A percentile compares a stretch with the other conserved stretches of the same genome.
Conservation (phyloP, 495 filamentous ascomycete species). For the Rhizodiscina lignyota region DNA sequence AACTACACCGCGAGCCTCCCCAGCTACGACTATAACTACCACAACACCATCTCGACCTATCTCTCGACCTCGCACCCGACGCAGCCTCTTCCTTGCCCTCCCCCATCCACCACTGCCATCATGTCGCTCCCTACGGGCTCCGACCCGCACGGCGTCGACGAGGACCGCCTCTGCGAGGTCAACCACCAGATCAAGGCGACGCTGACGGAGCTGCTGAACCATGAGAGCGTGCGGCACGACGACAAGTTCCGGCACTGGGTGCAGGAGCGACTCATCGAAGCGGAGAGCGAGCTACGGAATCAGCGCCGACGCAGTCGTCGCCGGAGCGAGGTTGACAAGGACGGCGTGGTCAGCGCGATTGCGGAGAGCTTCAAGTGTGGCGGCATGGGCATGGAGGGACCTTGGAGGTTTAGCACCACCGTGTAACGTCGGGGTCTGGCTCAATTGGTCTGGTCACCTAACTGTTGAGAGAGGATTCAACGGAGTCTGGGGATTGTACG, state of each 20-base stretch:
- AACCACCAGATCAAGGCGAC: constrained; percentile 49
- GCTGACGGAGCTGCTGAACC: constrained; percentile 50
- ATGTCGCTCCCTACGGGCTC: neutral
- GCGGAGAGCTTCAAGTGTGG: too few species aligned
- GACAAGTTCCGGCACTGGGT: constrained; percentile 43
- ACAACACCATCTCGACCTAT: constrained; percentile 3
- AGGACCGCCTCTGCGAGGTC: constrained; percentile 37
- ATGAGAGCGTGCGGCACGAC: constrained; percentile 36
- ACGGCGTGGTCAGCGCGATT: too few species aligned
- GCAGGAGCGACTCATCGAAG: constrained; percentile 44
- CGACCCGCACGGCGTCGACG: constrained; percentile 26
- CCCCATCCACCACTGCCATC: neutral
- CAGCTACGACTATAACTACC: constrained; percentile 1
- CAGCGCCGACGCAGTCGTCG: constrained; percentile 17
- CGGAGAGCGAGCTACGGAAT: constrained; percentile 37
- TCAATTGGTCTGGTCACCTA: too few species aligned
- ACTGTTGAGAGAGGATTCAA: too few species aligned
- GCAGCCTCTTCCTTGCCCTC: constrained; percentile 5
- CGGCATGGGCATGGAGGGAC: too few species aligned
- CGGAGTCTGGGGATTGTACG: too few species aligned
- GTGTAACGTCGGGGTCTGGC: too few species aligned
- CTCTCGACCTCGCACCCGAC: constrained; percentile 3
- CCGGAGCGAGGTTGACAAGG: too few species aligned
- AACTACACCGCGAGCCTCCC: constrained; percentile 3
- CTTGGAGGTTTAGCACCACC: too few species aligned